Base-by-base conservation (phyloP, 2,329 filamentous ascomycete genomes). In the Ceratocystis cacaofunesta region DNA sequence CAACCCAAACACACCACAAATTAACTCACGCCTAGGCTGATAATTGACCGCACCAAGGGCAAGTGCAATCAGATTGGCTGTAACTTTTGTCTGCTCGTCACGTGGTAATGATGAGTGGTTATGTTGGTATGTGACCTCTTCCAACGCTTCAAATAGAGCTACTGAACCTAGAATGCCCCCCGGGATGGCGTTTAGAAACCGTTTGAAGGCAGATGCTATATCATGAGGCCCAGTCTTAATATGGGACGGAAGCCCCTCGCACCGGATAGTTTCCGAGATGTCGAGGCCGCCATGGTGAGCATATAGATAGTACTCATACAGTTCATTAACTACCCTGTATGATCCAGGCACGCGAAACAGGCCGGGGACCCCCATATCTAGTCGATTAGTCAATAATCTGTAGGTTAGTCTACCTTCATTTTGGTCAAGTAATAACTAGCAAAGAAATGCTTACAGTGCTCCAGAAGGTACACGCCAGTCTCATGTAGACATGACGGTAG, bases 401-500 rank as follows among this genome's bases (percentile, higher is more conserved):
- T 1, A 6, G 12, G 46, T 61, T 44, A 66, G 48, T 22, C n/a
- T 28, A 30, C 36, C n/a, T 28, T 36, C 7, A 8, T 17, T 28
- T n/a, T 19, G 15, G 55, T n/a, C 15, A 5, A 7, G n/a, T 22
- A 52, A 52, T n/a, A 52, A 8, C 48, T 17, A 19, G 30, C 15
- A 58, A 28, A n/a, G 46, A 28, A 41, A 65, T 17, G 55, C 76
- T 71, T 71, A 83, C 82, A 81, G 72, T 86, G 75, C 61, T 86
- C 81, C 2, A 84, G 77, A 8, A 88, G 77, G 71, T 84, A 80
- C 68, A 87, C 82, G n/a, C 82, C 84, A 7, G 82, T 84, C 8
- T 85, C 85, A 57, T 85, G 82, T 61, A 88, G 78, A 69, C 85
- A 86, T 3, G 85, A 87, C 7, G 85, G 85, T 36, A 88, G 74